These are phyloP conservation scores for Rubia occidens DNA, from an alignment of 305 asterid species.

Conservation along the genomic window DNA sequence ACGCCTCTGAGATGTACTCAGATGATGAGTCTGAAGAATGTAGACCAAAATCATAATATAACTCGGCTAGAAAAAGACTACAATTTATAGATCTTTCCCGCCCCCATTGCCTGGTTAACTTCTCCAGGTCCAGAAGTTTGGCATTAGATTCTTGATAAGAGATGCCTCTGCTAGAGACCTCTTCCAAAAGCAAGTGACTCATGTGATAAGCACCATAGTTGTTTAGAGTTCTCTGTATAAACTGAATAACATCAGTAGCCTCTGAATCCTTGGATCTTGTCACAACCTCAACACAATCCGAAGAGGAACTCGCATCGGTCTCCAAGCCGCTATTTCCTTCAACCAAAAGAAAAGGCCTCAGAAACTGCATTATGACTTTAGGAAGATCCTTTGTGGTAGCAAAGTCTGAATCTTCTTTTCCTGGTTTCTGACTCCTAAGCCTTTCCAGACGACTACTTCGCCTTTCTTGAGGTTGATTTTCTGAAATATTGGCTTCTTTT, in stretches of 20 bases:
- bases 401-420: slow-evolving; percentile 70
- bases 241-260: slow-evolving; percentile 48
- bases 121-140: slow-evolving; percentile 79
- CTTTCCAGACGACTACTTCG: slow-evolving; percentile 91
- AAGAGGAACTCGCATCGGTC: slow-evolving; percentile 29
- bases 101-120: slow-evolving; percentile 73
- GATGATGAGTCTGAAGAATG: slow-evolving; percentile 45
- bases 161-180: slow-evolving; percentile 51
- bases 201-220: slow-evolving; percentile 76
- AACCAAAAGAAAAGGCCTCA: slow-evolving; percentile 52
- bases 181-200: slow-evolving; percentile 81
- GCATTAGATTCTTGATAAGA: slow-evolving; percentile 44
- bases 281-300: slow-evolving; percentile 30
- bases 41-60: slow-evolving; percentile 78
- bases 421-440: slow-evolving; percentile 93
- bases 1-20: slow-evolving; percentile 59
- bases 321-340: slow-evolving; percentile 34
- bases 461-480: slow-evolving; percentile 96
- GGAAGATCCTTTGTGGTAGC: slow-evolving; percentile 64
- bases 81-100: slow-evolving; percentile 77
- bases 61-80: slow-evolving; percentile 83
- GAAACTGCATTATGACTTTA: slow-evolving; percentile 64
- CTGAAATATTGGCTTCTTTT: slow-evolving; percentile 50
- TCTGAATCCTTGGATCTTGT: slow-evolving; percentile 45
- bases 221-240: slow-evolving; percentile 46